Evolutionary conservation across 176 grass and related monocot genomes (phyloP), one percentile per base, ranked within the genome.

Genomic region (Triticum aestivum): DNA sequence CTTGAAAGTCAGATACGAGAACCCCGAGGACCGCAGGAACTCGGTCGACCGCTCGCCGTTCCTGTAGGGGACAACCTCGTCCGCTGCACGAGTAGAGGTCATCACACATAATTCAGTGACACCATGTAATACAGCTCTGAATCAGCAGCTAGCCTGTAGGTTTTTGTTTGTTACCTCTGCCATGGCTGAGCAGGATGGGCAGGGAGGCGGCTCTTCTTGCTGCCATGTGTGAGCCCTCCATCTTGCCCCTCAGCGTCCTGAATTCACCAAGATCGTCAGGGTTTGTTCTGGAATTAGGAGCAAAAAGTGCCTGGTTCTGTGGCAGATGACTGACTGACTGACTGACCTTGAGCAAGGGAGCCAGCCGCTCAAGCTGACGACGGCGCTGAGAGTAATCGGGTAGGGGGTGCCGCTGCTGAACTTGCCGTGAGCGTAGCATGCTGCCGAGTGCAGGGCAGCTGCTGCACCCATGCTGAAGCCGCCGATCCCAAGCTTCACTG

Each of bases 281-380:
- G 79, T 62, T 34, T 42, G 8, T 39, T 52, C 1, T 11, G 42
- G 42, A 44, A 52, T 77, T 11, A 56, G 9, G 15, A 77, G 73
- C 10, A 49, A 15, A 44, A 9, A 0, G 71, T 74, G 23, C 3
- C 23, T 5, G 23, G 3, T 33, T 75, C 9, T 10, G 34, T 34
- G 30, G 12, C 26, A 27, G 18, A 67, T 44, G 42, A 44, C 42
- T 44, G 42, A 44, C 42, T 44, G 38, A 39, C 38, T 84, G 17
- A 59, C 94, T 88, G 93, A 95, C 96, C 96, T 95, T 76, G 91
- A 95, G 86, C 96, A 98, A 78, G 96, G 96, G 62, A 98, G 96
- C 96, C 96, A 98, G 51, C 96, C 93, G 82, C 96, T 98, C 83
- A 98, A 78, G 79, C 93, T 84, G 78, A 98, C 67, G 75, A 90